Evolutionary conservation across 2,329 filamentous ascomycete genomes (phyloP).

Genomic region (Hypoxylon sp.): DNA sequence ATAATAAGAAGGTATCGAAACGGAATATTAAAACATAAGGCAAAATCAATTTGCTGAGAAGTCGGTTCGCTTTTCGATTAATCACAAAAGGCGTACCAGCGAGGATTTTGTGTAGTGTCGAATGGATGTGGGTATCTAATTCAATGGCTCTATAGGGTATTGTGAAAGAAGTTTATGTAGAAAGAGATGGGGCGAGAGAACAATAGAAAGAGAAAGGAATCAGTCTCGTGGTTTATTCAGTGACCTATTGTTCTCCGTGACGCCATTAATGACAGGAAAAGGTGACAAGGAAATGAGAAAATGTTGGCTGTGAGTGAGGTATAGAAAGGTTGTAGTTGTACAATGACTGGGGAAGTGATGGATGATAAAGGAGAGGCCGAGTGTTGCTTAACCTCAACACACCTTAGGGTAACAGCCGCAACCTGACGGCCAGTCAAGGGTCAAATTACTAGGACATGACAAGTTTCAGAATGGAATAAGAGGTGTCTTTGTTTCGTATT

Average conservation of each 20-base stretch:
- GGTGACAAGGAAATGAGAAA: constrained; percentile 27
- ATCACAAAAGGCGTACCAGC: constrained; percentile 20
- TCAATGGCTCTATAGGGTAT: constrained; percentile 27
- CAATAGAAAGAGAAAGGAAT: constrained; percentile 35
- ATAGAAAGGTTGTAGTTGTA: constrained; percentile 25
- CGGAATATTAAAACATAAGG: constrained; percentile 18
- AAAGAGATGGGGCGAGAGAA: constrained; percentile 32
- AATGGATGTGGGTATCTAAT: constrained; percentile 26
- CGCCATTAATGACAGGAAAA: constrained; percentile 35
- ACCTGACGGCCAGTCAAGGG: constrained; percentile 31
- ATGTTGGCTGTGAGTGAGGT: constrained; percentile 24
- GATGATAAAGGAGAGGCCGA: constrained; percentile 35
- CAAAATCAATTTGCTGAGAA: constrained; percentile 18
- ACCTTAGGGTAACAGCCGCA: constrained; percentile 11
- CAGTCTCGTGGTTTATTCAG: constrained; percentile 39
- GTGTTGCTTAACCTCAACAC: constrained; percentile 23
- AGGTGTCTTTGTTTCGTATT: constrained; percentile 46
- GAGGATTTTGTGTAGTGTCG: constrained; percentile 30
- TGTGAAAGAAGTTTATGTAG: constrained; percentile 38
- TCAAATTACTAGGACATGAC: constrained; percentile 31
- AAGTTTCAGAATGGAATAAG: constrained; percentile 43
- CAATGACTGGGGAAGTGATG: constrained; percentile 31
- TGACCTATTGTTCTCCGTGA: constrained; percentile 42
- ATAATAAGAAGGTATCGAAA: constrained; percentile 9
- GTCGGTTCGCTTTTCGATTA: constrained; percentile 16